Percentiles rank a stretch among this genome's conserved stretches.
Conservation (phyloP, 345 rosid genomes). For the Ricinus communis region DNA sequence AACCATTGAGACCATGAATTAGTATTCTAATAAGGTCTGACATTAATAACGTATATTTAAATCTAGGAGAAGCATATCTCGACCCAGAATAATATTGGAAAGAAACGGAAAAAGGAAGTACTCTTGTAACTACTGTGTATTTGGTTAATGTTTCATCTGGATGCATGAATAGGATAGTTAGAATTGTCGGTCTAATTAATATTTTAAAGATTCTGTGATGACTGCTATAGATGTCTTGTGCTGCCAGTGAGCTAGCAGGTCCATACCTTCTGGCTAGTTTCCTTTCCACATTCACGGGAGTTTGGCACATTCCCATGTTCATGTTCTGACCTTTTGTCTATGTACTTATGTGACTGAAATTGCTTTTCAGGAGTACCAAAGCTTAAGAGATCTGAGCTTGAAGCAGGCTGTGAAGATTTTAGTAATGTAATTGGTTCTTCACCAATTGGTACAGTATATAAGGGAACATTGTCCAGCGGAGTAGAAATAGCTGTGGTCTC, state of each 20-base stretch:
- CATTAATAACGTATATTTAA: too few species aligned
- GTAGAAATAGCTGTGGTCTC: constrained; percentile 87
- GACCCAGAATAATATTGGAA: background rate
- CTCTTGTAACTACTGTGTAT: background rate
- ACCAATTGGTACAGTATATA: constrained; percentile 66
- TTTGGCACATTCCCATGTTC: background rate
- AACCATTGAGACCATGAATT: too few species aligned
- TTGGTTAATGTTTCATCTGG: background rate
- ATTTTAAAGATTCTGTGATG: too few species aligned
- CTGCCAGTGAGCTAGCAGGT: too few species aligned
- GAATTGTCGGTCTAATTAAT: background rate
- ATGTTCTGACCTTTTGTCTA: constrained; percentile 5
- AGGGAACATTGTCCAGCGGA: constrained; percentile 90
- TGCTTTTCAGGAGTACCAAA: constrained; percentile 51
- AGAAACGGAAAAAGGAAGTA: background rate
- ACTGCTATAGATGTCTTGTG: too few species aligned
- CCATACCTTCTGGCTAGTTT: too few species aligned
- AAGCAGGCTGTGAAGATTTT: constrained; percentile 94
- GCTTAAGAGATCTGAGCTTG: constrained; percentile 77
- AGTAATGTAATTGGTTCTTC: constrained; percentile 84
- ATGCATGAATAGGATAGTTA: background rate
- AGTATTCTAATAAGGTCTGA: too few species aligned
- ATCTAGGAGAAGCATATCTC: background rate
- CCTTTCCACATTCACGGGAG: background rate
- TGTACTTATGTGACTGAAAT: background rate